phyloP scores from a whole-genome alignment of 306 rosid species.

The Inga oerstediana region DNA sequence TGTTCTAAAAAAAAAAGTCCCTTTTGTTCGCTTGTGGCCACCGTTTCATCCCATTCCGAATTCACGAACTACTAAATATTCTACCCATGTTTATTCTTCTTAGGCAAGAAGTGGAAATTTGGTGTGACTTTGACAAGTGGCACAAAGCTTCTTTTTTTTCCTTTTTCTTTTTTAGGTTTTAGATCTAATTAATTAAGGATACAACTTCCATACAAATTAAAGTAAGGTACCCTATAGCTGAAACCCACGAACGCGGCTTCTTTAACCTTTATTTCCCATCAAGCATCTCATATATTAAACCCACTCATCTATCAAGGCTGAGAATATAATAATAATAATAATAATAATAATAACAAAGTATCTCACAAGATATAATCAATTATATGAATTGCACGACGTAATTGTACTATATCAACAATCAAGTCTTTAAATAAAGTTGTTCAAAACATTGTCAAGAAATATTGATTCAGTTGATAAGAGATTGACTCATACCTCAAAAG shows the following conservation, averaged over 20 bases:
- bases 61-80: background rate
- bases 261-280: slow-evolving; percentile 7
- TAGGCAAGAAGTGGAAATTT: background rate
- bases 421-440: too few relatives aligned
- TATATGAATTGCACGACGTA: fast-evolving
- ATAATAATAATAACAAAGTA: too few relatives aligned
- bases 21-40: background rate
- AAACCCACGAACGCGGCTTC: background rate
- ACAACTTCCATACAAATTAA: background rate
- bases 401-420: too few relatives aligned
- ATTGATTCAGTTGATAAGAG: too few relatives aligned
- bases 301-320: background rate
- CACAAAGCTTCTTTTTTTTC: background rate
- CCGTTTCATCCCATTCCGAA: background rate
- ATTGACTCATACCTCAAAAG: too few relatives aligned
- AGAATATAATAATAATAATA: too few relatives aligned
- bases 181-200: background rate
- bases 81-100: background rate
- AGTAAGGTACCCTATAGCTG: background rate
- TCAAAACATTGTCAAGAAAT: too few relatives aligned
- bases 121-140: background rate
- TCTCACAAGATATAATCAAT: too few relatives aligned
- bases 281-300: slow-evolving; percentile 4
- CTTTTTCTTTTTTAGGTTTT: background rate
- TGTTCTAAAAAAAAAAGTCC: too few relatives aligned